phyloP scores from a whole-genome alignment of 805 yeast species.

The Osmozyma mogii region DNA sequence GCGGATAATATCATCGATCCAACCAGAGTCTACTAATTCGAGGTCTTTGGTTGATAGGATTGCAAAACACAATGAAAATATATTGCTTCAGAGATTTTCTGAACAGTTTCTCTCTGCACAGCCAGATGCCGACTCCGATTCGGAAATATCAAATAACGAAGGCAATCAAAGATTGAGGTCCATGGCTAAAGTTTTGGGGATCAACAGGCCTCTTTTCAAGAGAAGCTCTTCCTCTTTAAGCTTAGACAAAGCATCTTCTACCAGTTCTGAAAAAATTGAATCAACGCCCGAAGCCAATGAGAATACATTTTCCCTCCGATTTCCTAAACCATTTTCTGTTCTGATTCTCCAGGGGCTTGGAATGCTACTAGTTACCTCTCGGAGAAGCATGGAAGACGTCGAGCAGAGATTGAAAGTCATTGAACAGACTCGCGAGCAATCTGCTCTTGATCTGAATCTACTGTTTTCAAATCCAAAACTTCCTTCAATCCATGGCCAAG shows the following conservation, averaged over 20 bases:
- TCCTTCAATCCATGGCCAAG: no score
- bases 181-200: background rate
- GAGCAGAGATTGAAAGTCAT: constrained; percentile 20
- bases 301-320: constrained; percentile 4
- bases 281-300: no score
- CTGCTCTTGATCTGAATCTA: no score
- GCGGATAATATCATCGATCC: constrained; percentile 7
- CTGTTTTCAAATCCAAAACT: no score
- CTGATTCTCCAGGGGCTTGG: constrained; percentile 24
- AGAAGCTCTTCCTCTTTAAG: no score
- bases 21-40: constrained; percentile 7
- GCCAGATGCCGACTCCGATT: background rate
- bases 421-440: no score
- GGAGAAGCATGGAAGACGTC: constrained; percentile 17
- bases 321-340: constrained; percentile 29
- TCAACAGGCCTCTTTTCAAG: background rate
- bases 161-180: no score
- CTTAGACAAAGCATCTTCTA: background rate
- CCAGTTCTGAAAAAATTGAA: no score
- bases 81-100: constrained; percentile 1
- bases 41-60: constrained; percentile 9
- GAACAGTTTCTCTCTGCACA: constrained; percentile 2
- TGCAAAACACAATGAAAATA: constrained; percentile 8
- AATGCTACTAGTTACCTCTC: constrained; percentile 27
- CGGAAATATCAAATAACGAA: constrained; percentile 1